Evolutionary conservation across 345 rosid genomes (phyloP).

Genomic region (Heritiera fomes): DNA sequence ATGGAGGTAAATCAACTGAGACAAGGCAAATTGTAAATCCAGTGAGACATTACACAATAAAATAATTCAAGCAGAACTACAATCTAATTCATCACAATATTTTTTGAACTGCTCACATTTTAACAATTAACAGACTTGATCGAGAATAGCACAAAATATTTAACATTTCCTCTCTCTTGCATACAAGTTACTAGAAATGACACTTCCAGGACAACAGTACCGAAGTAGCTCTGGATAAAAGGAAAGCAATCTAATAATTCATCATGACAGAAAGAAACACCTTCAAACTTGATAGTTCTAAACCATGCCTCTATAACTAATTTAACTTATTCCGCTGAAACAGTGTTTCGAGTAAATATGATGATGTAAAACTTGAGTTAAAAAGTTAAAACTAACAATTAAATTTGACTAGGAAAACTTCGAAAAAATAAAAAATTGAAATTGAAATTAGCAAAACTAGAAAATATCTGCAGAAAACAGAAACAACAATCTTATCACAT

Average conservation of each 20-base stretch:
- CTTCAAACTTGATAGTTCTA: background rate
- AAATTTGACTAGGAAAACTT: background rate
- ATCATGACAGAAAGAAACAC: background rate
- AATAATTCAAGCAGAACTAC: background rate
- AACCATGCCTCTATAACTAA: background rate
- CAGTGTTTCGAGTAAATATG: background rate
- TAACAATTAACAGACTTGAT: background rate
- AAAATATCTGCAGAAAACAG: background rate
- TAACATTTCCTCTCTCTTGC: background rate
- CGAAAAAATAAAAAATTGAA: background rate
- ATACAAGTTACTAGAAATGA: background rate
- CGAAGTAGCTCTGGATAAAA: background rate
- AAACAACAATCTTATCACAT: background rate
- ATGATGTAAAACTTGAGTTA: background rate
- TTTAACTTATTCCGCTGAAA: background rate
- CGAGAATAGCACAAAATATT: background rate
- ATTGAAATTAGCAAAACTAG: background rate
- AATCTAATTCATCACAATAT: constrained; percentile 9
- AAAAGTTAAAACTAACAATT: background rate
- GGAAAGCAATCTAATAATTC: background rate
- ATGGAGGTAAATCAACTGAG: constrained; percentile 89
- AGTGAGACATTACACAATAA: constrained; percentile 10
- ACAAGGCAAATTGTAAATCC: constrained; percentile 28
- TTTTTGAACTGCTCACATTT: background rate
- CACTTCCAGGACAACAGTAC: background rate